A percentile compares a stretch with the other conserved stretches of the same genome.
Evolutionary conservation across 768 basidiomycete genomes (phyloP).

Genomic region (Epithele typhae): DNA sequence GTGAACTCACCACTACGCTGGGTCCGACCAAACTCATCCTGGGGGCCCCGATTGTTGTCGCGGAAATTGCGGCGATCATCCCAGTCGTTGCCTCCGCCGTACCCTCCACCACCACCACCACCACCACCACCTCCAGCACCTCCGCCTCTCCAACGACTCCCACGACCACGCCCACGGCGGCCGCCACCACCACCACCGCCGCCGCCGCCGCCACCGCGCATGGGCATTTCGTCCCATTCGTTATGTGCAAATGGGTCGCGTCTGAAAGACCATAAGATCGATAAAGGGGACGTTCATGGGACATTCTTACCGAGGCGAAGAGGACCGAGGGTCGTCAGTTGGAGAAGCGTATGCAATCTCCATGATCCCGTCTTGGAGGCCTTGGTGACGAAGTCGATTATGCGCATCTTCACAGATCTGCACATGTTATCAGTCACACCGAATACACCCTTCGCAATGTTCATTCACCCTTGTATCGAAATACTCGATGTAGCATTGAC

Average conservation of each 20-base stretch:
- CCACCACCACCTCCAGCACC: constrained; percentile 37
- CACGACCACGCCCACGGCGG: constrained; percentile 31
- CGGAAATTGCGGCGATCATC: constrained; percentile 35
- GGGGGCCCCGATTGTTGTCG: constrained; percentile 11
- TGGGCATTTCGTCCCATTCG: too few species aligned
- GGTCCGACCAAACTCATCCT: constrained; percentile 23
- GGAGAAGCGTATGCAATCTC: constrained; percentile 89
- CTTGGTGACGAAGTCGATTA: constrained; percentile 75
- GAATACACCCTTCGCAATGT: not conserved
- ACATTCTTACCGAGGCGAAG: constrained; percentile 31
- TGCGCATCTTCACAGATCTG: constrained; percentile 77
- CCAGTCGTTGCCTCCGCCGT: constrained; percentile 38
- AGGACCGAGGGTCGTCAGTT: constrained; percentile 41
- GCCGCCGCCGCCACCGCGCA: constrained; percentile 30
- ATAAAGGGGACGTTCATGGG: too few species aligned
- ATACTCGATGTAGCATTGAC: constrained; percentile 90
- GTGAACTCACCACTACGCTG: constrained; percentile 21
- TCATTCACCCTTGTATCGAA: constrained; percentile 78
- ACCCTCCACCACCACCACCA: constrained; percentile 20
- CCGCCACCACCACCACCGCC: constrained; percentile 23
- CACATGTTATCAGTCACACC: constrained; percentile 8
- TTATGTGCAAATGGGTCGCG: too few species aligned
- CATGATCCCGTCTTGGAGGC: constrained; percentile 81
- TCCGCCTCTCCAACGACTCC: constrained; percentile 17
- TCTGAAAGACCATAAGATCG: too few species aligned